Conservation (phyloP, 164 flowering plant genomes). For the Kalanchoe fedtschenkoi region DNA sequence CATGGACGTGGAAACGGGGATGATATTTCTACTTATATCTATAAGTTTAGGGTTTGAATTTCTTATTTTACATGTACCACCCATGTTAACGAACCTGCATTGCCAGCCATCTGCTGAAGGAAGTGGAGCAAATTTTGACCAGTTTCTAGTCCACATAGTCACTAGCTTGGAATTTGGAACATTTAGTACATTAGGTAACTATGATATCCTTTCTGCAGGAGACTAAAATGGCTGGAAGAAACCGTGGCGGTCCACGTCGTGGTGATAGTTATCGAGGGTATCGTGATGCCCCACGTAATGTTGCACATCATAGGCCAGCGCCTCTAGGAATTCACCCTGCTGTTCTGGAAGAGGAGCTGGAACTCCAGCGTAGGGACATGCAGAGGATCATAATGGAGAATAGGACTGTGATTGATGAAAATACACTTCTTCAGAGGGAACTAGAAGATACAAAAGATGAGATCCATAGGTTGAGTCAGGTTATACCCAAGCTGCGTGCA, state of each 20-base stretch:
- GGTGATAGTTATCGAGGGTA: conserved; percentile 25
- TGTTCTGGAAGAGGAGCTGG: conserved; percentile 55
- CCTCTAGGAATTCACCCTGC: conserved; percentile 37
- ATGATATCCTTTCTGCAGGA: conserved; percentile 20
- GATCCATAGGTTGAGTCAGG: conserved; percentile 32
- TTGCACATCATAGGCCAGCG: conserved; percentile 24
- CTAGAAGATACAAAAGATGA: conserved; percentile 46
- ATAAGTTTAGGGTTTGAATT: neutral
- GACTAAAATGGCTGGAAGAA: conserved; percentile 43
- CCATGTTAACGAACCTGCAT: neutral
- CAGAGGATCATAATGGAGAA: conserved; percentile 44
- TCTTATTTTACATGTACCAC: neutral
- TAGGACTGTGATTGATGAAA: conserved; percentile 40
- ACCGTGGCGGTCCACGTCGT: conserved; percentile 35
- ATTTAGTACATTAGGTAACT: conserved; percentile 4
- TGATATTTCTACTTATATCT: neutral
- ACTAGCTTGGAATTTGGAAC: neutral
- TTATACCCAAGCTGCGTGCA: conserved; percentile 38
- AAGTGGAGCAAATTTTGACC: neutral
- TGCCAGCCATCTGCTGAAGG: neutral
- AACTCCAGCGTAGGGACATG: conserved; percentile 41
- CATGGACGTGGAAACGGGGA: neutral
- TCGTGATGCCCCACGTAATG: conserved; percentile 27
- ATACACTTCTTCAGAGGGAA: conserved; percentile 41
- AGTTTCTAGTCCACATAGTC: neutral